Evolutionary conservation across 805 yeast species (phyloP), one percentile per base, ranked within the genome.

Genomic region (Kodamaea fukazawae): DNA sequence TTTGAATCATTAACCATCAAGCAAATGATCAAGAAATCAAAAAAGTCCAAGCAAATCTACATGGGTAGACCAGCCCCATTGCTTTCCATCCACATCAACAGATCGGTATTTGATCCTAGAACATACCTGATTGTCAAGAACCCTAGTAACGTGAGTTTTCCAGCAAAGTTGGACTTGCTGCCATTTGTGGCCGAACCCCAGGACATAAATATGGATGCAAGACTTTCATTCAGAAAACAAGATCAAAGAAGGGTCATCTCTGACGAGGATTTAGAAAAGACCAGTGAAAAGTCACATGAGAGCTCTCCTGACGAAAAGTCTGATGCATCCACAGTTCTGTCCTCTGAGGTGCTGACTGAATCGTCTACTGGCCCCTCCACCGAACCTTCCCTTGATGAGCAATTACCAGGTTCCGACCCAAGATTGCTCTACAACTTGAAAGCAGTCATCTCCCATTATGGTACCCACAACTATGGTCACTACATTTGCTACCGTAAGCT

Each of bases 381-480:
- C 1, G 18, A 27, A 27, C 30, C 30, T n/a, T 6, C 20, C 14
- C 33, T 36, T 9, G 49, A 42, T 9, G 49, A 47, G n/a, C 49
- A 42, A 27, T 26, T 23, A 34, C 42, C 30, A 29, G 40, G 32
- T 4, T 15, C 36, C 5, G 31, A 63, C 42, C 73, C 79, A 2
- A 69, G 73, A 2, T 58, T 83, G 32, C 65, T 73, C 3, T 91
- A 91, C 59, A 73, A 79, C 29, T 71, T 91, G 45, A 86, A 86
- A 55, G 86, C 96, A 1, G 93, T 86, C 1, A 86, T 91, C 32
- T 81, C 91, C 1, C 99, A 91, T 61, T 90, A 83, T 58, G 99
- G 99, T 35, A 85, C 96, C 1, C 97, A 93, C 53, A 89, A 91
- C 53, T 93, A 88, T 58, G 99, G 99, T n/a, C 99, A 91, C 61